Base-by-base conservation (phyloP, 129 eudicot species). In the Logfia minima region DNA sequence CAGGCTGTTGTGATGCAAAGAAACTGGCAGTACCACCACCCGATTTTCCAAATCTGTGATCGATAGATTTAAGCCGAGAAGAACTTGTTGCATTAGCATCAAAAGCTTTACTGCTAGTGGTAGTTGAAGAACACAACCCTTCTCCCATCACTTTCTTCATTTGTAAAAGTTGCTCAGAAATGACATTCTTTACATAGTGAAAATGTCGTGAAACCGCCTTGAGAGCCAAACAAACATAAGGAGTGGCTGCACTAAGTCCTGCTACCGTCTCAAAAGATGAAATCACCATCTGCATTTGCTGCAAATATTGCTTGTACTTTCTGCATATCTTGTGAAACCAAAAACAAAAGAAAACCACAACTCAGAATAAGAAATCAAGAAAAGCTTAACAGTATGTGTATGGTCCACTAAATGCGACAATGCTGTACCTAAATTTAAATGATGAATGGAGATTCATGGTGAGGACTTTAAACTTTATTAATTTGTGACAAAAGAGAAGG, bases 221-320 rank as follows among this genome's bases (percentile, higher is more conserved):
- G 19, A 93, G 85, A 52, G 96, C 95, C n/a, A 79, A 72, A 4
- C 90, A 86, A 55, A 87, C 82, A 63, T 87, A 93, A 1, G 98
- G 96, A 8, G 92, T 85, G 37, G 98, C 91, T 0, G 88, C 78
- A 28, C 90, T 78, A 32, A 93, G 91, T 31, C 97, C 98, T 0
- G 96, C 90, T 31, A 87, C 92, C 3, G 96, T 80, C 71, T 93
- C 98, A 60, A 93, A 93, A 0, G 98, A 86, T 17, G 96, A 77
- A 31, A 86, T 84, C 39, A 93, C 97, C 91, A 87, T 82, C 82
- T 90, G 92, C 92, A 93, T 87, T 75, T 93, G 97, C 74, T 90
- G 98, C 62, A 88, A 79, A 63, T 88, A 89, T 70, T 90, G 96
- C 82, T 86, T 93, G 82, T 90, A 89, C 92, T 86, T 89, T 85